Evolutionary conservation across 106 monocot genomes (phyloP), one percentile per base, ranked within the genome.

Genomic region (Acorus gramineus): DNA sequence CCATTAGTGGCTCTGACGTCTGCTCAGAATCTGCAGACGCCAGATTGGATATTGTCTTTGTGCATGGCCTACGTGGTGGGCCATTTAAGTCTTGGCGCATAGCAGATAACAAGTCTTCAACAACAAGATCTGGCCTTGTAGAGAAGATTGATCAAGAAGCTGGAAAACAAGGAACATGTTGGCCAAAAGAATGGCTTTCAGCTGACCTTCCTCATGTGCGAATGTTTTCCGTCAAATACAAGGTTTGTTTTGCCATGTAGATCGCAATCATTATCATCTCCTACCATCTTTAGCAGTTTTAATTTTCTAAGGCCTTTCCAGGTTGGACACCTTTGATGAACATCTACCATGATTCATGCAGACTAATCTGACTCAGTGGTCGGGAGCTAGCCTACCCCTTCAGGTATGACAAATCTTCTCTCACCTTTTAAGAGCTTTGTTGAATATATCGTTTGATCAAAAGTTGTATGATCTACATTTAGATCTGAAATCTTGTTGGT

Each of bases 51-150:
- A 79, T 98, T 60, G 78, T 98, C 51, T 98, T 98, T 80, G 66
- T 98, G 52, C 98, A 98, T 76, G 98, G 98, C 42, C 70, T 98
- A 64, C 87, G 98, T 57, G 98, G 98, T 68, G 98, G 98, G 28
- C 92, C 98, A 63, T 92, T 88, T 67, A 98, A 98, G 42, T 98
- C 98, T 66, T 98, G 98, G 98, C 78, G 98, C 8, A 98, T 98
- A 62, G 85, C 92, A 62, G 98, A 92, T 71, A 71, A 88, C 69
- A 98, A 92, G 73, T 85, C 81, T 46, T 92, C 91, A 28, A 90
- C 86, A 65, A 88, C 91, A 43, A 85, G 87, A 73, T 68, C 85
- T 77, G 92, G 98, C 44, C 66, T 98, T 60, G 79, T 98, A 53
- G 98, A 98, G 73, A 85, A 71, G 50, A 98, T 98, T 67, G 98